Evolutionary conservation across 345 rosid genomes (phyloP).

Genomic region (Eucalyptus rudis): DNA sequence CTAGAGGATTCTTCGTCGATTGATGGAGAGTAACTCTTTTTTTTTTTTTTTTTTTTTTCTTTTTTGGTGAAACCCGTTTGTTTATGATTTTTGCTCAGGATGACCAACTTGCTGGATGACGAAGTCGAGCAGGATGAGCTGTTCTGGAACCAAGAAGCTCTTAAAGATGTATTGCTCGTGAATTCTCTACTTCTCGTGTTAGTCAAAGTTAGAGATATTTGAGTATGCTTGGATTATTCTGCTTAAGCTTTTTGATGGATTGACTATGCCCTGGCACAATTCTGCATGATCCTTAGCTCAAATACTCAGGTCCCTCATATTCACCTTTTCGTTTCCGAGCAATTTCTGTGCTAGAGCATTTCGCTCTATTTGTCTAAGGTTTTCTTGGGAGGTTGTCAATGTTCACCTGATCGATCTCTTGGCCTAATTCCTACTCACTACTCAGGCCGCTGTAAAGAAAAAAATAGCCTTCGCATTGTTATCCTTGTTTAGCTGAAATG

Average conservation of each 20-base stretch:
- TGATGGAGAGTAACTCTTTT: background rate
- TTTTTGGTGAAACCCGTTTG: background rate
- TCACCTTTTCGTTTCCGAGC: background rate
- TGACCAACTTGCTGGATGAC: constrained; percentile 80
- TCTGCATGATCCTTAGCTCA: background rate
- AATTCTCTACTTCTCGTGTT: background rate
- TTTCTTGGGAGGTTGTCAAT: background rate
- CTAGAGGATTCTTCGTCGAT: background rate
- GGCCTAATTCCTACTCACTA: background rate
- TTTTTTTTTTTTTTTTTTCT: too few species aligned
- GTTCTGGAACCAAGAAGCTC: constrained; percentile 97
- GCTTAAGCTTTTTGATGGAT: background rate
- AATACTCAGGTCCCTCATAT: background rate
- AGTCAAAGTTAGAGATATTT: background rate
- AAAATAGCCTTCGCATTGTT: background rate
- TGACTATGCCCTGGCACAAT: background rate
- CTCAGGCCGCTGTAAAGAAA: background rate
- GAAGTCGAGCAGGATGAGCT: constrained; percentile 78
- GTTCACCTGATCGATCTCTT: background rate
- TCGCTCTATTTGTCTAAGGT: background rate
- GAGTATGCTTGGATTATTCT: background rate
- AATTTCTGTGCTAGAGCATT: background rate
- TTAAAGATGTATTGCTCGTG: constrained; percentile 19
- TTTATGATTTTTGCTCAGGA: constrained; percentile 26
- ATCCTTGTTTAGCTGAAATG: background rate